Evolutionary conservation across 495 filamentous ascomycete species (phyloP).

Genomic region (Aspergillus campestris): DNA sequence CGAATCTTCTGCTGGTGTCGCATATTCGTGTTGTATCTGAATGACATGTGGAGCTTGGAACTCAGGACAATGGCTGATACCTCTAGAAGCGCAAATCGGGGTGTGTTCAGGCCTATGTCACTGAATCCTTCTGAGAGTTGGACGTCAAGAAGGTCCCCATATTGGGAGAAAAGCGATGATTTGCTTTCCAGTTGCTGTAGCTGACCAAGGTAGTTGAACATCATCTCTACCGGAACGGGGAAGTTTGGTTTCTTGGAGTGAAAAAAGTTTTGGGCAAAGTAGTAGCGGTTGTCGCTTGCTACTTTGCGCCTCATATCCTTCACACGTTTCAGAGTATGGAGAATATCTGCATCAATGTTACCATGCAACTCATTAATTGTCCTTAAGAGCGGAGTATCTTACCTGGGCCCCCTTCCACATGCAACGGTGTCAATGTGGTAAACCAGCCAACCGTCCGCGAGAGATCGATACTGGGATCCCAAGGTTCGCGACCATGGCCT

Average conservation of each 20-base stretch:
- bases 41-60: conserved; percentile 50
- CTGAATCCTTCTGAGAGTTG: conserved; percentile 34
- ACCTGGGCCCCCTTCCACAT: conserved; percentile 22
- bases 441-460: conserved; percentile 56
- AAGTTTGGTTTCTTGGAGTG: conserved; percentile 37
- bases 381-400: conserved; percentile 4
- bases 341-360: conserved; percentile 11
- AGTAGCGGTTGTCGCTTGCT: conserved; percentile 31
- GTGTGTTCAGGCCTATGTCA: conserved; percentile 37
- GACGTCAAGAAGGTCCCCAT: conserved; percentile 41
- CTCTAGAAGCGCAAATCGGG: conserved; percentile 57
- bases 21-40: conserved; percentile 54
- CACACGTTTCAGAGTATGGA: conserved; percentile 33
- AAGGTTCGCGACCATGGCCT: conserved; percentile 49
- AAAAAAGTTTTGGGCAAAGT: conserved; percentile 45
- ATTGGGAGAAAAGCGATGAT: conserved; percentile 51
- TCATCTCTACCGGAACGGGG: conserved; percentile 54
- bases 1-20: conserved; percentile 46
- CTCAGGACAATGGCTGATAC: conserved; percentile 50
- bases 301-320: conserved; percentile 39
- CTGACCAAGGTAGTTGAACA: conserved; percentile 60
- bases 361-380: no score
- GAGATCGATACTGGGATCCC: conserved; percentile 40
- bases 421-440: conserved; percentile 45
- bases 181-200: conserved; percentile 51